These are phyloP conservation scores for Flaveria linearis DNA, from an alignment of 129 eudicot genomes.

Conservation along the genomic window DNA sequence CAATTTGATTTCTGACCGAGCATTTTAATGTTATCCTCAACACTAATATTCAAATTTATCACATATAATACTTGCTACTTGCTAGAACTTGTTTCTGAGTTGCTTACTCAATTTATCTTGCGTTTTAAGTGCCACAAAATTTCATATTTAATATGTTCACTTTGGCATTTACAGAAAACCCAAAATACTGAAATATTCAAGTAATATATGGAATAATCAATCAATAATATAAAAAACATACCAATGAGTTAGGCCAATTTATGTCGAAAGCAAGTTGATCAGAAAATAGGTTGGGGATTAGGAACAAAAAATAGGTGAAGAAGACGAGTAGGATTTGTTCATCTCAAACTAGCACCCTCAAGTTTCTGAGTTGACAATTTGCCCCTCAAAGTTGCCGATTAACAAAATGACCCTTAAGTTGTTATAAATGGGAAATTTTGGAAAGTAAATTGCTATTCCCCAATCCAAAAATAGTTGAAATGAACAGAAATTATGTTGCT, in stretches of 20 bases:
- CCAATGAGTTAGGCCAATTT: not conserved
- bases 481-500: not conserved
- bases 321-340: not conserved
- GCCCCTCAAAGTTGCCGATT: not conserved
- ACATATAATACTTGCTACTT: not conserved
- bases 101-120: not conserved
- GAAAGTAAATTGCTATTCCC: not conserved
- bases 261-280: not conserved
- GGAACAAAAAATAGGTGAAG: not conserved
- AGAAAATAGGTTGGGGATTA: not conserved
- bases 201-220: not conserved
- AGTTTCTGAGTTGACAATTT: not conserved
- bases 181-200: not conserved
- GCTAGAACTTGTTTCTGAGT: conserved; percentile 2
- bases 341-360: not conserved
- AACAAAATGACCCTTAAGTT: not conserved
- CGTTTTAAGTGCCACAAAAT: not conserved
- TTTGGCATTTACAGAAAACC: not conserved
- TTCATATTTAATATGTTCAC: not conserved
- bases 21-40: not conserved
- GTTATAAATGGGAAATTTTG: not conserved
- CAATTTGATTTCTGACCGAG: not conserved
- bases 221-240: not conserved
- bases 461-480: not conserved
- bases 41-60: not conserved